Evolutionary conservation across 768 basidiomycete genomes (phyloP).

Genomic region (Neoboletus magnificus): DNA sequence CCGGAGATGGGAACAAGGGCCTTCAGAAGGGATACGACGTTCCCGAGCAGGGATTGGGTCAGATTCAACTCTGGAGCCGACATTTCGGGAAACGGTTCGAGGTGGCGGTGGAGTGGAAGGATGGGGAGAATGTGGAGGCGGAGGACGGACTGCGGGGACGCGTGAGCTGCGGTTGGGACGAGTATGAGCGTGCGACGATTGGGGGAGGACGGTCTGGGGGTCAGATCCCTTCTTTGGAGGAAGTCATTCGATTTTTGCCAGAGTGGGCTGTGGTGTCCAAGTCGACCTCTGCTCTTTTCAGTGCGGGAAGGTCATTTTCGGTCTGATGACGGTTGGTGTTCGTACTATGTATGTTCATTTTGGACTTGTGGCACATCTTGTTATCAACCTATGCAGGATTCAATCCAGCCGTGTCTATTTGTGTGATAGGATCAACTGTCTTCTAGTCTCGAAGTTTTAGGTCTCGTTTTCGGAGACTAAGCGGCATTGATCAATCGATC

Average conservation of each 20-base stretch:
- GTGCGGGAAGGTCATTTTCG: slow-evolving; percentile 35
- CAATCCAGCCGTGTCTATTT: no score
- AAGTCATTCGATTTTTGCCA: slow-evolving; percentile 60
- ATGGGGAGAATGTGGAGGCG: slow-evolving; percentile 3
- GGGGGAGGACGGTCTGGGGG: slow-evolving; percentile 39
- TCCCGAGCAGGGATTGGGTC: slow-evolving; percentile 33
- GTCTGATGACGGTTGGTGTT: slow-evolving; percentile 13
- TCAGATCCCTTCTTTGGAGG: slow-evolving; percentile 68
- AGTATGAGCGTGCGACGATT: slow-evolving; percentile 56
- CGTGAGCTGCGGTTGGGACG: slow-evolving; percentile 65
- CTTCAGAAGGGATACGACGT: slow-evolving; percentile 44
- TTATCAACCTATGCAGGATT: no score
- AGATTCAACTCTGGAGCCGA: slow-evolving; percentile 58
- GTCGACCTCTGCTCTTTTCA: slow-evolving; percentile 53
- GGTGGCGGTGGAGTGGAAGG: slow-evolving; percentile 52
- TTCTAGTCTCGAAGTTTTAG: no score
- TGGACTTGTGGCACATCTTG: neutral
- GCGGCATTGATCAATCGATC: no score
- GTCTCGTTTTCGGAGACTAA: no score
- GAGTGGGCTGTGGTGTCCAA: slow-evolving; percentile 66
- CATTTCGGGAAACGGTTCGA: slow-evolving; percentile 52
- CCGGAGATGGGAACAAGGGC: slow-evolving; percentile 32
- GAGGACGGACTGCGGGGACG: slow-evolving; percentile 36
- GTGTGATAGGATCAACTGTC: no score
- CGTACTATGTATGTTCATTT: neutral